phyloP scores from a whole-genome alignment of 176 grass and related monocot genomes.

The Guadua angustifolia region DNA sequence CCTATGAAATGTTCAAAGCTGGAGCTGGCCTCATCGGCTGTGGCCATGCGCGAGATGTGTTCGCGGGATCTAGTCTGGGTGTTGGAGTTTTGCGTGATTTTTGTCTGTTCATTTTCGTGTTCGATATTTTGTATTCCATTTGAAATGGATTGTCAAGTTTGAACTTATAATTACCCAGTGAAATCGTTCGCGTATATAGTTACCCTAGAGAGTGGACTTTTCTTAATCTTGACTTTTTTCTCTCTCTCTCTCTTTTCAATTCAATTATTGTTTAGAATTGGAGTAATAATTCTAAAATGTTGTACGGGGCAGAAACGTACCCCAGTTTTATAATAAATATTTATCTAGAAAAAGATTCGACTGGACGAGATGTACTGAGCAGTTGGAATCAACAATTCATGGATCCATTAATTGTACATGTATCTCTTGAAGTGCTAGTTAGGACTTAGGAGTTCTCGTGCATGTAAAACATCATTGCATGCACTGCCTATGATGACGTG shows the following conservation, averaged over 20 bases:
- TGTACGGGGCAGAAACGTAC: background rate
- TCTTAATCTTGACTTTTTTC: too few species aligned
- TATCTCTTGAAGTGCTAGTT: background rate
- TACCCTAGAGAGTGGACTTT: background rate
- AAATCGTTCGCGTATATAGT: too few species aligned
- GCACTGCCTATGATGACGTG: conserved; percentile 12
- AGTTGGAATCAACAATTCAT: conserved; percentile 31
- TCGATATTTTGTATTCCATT: too few species aligned
- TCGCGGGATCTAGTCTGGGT: background rate
- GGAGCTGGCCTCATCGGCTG: background rate
- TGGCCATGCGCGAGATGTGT: too few species aligned
- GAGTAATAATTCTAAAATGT: background rate
- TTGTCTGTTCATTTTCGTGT: too few species aligned
- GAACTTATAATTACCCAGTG: too few species aligned
- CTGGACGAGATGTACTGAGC: background rate
- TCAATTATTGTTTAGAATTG: background rate
- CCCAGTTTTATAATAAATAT: conserved; percentile 7
- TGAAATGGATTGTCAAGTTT: background rate
- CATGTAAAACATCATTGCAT: conserved; percentile 43
- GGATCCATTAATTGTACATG: conserved; percentile 27
- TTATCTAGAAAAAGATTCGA: background rate
- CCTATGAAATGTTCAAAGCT: background rate
- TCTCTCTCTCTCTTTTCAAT: background rate
- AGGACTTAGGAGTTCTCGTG: conserved; percentile 26
- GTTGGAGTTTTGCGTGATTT: background rate